phyloP scores from a whole-genome alignment of 148 eudicot genomes.

The Rhododendron griersonianum region DNA sequence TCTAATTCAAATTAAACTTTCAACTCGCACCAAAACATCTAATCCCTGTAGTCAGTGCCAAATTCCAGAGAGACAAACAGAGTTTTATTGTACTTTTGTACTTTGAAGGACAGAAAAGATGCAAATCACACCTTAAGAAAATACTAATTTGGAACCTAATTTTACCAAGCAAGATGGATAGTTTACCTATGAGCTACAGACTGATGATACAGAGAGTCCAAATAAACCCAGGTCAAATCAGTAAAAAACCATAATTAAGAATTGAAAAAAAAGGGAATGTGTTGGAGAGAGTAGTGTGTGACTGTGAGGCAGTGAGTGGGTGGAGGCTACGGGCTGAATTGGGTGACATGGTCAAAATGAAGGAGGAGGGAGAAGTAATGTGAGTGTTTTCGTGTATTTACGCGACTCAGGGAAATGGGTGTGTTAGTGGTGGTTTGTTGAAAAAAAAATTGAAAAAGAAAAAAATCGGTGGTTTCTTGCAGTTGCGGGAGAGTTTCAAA shows the following conservation, averaged over 20 bases:
- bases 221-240: background rate
- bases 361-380: background rate
- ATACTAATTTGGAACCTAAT: background rate
- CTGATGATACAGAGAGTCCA: background rate
- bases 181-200: background rate
- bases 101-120: too few species aligned
- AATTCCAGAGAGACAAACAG: background rate
- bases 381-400: background rate
- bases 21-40: background rate
- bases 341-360: background rate
- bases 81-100: too few species aligned
- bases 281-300: background rate
- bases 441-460: too few species aligned
- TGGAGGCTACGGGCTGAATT: background rate
- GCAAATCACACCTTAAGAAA: background rate
- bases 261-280: too few species aligned
- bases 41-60: background rate
- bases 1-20: too few species aligned
- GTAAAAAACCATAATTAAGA: background rate
- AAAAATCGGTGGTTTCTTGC: too few species aligned
- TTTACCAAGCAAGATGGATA: background rate
- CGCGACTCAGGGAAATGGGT: background rate
- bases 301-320: too few species aligned
- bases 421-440: too few species aligned
- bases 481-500: too few species aligned